These are phyloP conservation scores for Fusarium luffae DNA, from an alignment of 2,329 filamentous ascomycete species.

Conservation along the genomic window DNA sequence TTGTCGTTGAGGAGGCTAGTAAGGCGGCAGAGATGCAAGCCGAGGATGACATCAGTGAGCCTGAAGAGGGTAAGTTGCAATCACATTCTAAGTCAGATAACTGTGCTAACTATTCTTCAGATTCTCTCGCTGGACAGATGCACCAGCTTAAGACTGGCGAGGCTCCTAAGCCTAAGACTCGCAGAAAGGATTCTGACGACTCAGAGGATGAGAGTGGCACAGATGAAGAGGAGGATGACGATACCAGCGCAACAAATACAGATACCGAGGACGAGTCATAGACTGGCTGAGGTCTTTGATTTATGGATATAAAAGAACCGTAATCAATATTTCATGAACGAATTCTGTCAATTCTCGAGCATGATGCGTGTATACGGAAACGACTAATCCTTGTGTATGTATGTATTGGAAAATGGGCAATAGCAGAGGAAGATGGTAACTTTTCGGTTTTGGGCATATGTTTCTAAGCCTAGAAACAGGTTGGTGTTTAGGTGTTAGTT, in stretches of 20 bases:
- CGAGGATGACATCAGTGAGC: constrained; percentile 97
- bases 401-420: constrained; percentile 24
- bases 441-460: constrained; percentile 23
- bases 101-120: constrained; percentile 58
- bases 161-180: constrained; percentile 70
- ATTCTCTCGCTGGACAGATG: constrained; percentile 93
- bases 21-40: constrained; percentile 83
- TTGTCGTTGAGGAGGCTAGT: constrained; percentile 88
- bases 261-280: constrained; percentile 73
- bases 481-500: constrained; percentile 34
- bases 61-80: constrained; percentile 84
- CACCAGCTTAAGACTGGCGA: constrained; percentile 80
- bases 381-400: constrained; percentile 5
- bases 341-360: constrained; percentile 2
- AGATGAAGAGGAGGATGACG: constrained; percentile 73
- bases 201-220: constrained; percentile 86
- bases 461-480: constrained; percentile 30
- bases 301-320: constrained; percentile 24
- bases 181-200: constrained; percentile 66
- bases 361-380: constrained; percentile 19
- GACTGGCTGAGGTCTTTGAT: constrained; percentile 6
- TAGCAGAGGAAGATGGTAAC: constrained; percentile 12
- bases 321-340: constrained; percentile 15
- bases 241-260: constrained; percentile 75
- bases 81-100: neutral